Conservation (phyloP, 495 filamentous ascomycete species). For the Aspergillus bridgeri region DNA sequence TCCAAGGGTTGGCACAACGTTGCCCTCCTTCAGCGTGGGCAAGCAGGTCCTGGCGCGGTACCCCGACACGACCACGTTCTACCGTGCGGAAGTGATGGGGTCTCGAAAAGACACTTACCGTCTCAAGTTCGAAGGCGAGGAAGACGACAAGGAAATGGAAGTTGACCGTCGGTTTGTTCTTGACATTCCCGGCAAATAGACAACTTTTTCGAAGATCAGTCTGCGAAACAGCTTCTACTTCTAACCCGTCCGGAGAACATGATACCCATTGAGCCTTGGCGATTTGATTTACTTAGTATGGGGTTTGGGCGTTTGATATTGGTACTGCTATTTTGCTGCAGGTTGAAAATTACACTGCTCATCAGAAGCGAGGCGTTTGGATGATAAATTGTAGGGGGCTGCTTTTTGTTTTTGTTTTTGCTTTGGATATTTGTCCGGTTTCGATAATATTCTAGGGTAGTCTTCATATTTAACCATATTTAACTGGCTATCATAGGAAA, state of each 20-base stretch:
- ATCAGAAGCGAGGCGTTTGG: neutral
- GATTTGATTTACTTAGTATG: neutral
- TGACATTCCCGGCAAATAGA: constrained; percentile 60
- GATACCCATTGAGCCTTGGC: neutral
- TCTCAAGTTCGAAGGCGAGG: constrained; percentile 82
- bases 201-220: neutral
- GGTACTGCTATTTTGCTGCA: neutral
- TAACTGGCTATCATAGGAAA: neutral
- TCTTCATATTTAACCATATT: no score
- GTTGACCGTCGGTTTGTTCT: constrained; percentile 78
- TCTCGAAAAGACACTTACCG: constrained; percentile 58
- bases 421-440: neutral
- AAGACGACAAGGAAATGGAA: constrained; percentile 75
- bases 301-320: neutral
- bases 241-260: neutral
- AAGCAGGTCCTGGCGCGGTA: constrained; percentile 81
- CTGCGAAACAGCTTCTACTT: neutral
- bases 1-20: constrained; percentile 51
- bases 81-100: constrained; percentile 89
- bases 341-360: neutral
- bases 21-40: constrained; percentile 71
- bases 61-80: constrained; percentile 94
- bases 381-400: neutral
- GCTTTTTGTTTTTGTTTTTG: neutral
- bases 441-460: neutral